Conservation (phyloP, 2,329 filamentous ascomycete genomes). For the Orbilia quercus region DNA sequence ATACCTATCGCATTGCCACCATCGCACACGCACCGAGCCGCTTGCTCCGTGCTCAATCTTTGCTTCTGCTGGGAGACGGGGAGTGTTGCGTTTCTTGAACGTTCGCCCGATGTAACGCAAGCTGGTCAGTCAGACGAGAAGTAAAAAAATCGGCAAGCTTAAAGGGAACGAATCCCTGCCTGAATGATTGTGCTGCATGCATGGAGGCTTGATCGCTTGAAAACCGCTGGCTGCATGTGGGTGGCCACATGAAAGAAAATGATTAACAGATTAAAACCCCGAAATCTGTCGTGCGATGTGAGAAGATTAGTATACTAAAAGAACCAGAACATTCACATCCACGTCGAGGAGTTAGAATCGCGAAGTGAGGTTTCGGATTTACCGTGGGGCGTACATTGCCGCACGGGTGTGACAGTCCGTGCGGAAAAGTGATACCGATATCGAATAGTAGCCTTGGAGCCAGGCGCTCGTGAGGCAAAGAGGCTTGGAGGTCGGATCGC, state of each 20-base stretch:
- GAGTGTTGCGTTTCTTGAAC: constrained; percentile 18
- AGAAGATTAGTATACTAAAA: too few relatives aligned
- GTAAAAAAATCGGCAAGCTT: constrained; percentile 28
- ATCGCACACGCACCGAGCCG: neutral
- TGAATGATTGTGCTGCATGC: constrained; percentile 24
- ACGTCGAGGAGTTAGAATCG: too few relatives aligned
- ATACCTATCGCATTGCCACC: neutral
- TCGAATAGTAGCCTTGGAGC: neutral
- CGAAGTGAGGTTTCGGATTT: too few relatives aligned
- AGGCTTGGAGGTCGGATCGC: constrained; percentile 1
- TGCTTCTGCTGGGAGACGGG: constrained; percentile 3
- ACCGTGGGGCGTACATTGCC: too few relatives aligned
- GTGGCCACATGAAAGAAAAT: neutral
- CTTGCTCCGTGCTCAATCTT: neutral
- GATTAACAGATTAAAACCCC: neutral
- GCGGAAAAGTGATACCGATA: constrained; percentile 5
- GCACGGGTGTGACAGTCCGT: constrained; percentile 10
- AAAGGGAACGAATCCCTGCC: constrained; percentile 23
- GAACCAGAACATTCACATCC: too few relatives aligned
- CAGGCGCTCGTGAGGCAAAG: too few relatives aligned
- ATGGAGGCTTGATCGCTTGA: constrained; percentile 28
- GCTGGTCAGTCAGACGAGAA: constrained; percentile 12
- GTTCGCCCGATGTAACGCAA: constrained; percentile 48
- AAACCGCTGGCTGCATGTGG: neutral
- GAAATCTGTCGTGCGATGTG: too few relatives aligned